Conservation (phyloP, 345 rosid species). For the Lenwebbia sp. region DNA sequence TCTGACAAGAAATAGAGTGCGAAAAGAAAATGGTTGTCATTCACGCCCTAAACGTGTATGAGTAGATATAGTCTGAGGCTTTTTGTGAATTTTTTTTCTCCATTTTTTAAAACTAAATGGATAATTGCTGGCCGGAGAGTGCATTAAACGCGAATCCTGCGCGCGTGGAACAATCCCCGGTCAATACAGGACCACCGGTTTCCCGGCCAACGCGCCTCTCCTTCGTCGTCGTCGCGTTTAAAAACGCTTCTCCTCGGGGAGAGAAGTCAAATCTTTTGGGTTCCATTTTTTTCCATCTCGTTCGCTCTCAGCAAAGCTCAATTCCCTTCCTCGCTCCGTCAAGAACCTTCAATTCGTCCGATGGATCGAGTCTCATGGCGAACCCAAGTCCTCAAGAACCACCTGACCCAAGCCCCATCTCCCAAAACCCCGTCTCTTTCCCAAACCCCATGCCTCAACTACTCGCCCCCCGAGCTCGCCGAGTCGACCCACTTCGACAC, state of each 20-base stretch:
- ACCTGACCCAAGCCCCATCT: constrained; percentile 21
- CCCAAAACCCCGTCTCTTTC: constrained; percentile 7
- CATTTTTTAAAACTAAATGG: too few relatives aligned
- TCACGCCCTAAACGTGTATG: too few relatives aligned
- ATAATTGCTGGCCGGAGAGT: not conserved
- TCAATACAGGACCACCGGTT: not conserved
- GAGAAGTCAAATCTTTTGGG: too few relatives aligned
- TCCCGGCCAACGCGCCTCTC: not conserved
- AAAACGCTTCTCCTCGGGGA: not conserved
- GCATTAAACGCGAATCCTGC: not conserved
- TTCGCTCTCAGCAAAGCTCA: not conserved
- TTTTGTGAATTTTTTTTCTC: too few relatives aligned
- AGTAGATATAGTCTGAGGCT: too few relatives aligned
- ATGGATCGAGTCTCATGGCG: constrained; percentile 47
- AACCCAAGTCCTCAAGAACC: constrained; percentile 42
- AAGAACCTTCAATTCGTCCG: not conserved
- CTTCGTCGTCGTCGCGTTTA: not conserved
- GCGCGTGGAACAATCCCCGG: not conserved
- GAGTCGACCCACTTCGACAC: constrained; percentile 40
- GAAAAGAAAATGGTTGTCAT: too few relatives aligned
- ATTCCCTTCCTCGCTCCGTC: not conserved
- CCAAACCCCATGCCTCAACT: constrained; percentile 41
- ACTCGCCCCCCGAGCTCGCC: constrained; percentile 58
- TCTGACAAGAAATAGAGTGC: too few relatives aligned
- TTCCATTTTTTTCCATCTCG: not conserved